Percentiles rank a stretch among this genome's conserved stretches.
These are phyloP conservation scores for Flueggea neowawraea DNA, from an alignment of 441 rosid genomes.

Conservation along the genomic window DNA sequence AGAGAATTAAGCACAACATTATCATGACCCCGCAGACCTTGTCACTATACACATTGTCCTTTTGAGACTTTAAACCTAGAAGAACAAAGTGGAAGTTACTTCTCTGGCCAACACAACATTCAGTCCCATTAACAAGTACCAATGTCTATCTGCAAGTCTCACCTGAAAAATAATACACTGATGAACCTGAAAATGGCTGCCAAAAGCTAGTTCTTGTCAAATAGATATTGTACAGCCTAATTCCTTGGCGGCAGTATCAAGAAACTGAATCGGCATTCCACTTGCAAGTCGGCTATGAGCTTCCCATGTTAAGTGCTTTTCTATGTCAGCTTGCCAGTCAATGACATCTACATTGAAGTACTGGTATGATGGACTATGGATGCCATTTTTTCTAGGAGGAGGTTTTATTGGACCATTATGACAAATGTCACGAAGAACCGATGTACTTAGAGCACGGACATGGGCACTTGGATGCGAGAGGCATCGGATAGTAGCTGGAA, in stretches of 20 bases:
- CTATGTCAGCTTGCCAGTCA: conserved; percentile 83
- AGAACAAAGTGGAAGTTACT: conserved; percentile 2
- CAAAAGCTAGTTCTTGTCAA: conserved; percentile 29
- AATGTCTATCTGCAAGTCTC: conserved; percentile 10
- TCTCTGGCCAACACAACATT: background rate
- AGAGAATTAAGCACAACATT: conserved; percentile 11
- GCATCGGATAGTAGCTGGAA: conserved; percentile 84
- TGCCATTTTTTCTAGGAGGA: conserved; percentile 48
- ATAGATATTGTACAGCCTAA: conserved; percentile 70
- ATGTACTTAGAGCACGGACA: conserved; percentile 88
- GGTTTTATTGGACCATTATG: conserved; percentile 44
- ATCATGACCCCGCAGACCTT: conserved; percentile 12
- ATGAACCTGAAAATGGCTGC: conserved; percentile 21
- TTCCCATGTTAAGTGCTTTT: conserved; percentile 94
- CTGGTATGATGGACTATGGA: conserved; percentile 44
- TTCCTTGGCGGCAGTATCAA: conserved; percentile 74
- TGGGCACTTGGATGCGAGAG: conserved; percentile 97
- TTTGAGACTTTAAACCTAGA: conserved; percentile 7
- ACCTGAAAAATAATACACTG: conserved; percentile 7
- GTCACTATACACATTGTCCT: conserved; percentile 21
- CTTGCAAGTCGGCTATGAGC: conserved; percentile 75
- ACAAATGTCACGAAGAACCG: conserved; percentile 81
- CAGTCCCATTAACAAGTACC: too few relatives aligned
- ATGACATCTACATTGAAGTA: conserved; percentile 46
- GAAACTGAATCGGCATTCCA: conserved; percentile 68